Conservation (phyloP, 2,329 filamentous ascomycete genomes). For the Fusarium bulbicola region DNA sequence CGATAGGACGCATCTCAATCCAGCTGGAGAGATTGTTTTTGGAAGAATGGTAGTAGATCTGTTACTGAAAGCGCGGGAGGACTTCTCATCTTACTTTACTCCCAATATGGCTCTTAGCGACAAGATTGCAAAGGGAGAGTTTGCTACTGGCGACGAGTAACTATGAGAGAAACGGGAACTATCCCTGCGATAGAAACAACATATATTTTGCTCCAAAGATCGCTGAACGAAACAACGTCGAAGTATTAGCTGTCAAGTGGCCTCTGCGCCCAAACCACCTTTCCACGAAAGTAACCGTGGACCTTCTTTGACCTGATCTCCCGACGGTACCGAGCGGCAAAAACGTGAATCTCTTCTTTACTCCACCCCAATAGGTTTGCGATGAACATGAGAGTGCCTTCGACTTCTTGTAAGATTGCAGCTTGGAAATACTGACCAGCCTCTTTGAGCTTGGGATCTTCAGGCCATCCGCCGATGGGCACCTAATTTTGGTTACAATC, state of each 20-base stretch:
- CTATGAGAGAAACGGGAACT: accelerated
- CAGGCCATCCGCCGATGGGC: constrained; percentile 3
- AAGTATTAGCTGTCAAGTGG: background rate
- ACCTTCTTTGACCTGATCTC: constrained; percentile 1
- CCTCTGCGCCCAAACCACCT: background rate
- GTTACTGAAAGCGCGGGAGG: background rate
- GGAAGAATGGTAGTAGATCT: constrained; percentile 8
- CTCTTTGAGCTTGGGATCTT: background rate
- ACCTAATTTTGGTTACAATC: background rate
- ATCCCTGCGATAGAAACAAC: accelerated
- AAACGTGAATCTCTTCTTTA: background rate
- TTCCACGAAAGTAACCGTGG: background rate
- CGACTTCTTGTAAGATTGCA: background rate
- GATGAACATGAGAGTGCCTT: constrained; percentile 4
- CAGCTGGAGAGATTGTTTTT: background rate
- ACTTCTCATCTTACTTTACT: background rate
- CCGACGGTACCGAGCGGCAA: background rate
- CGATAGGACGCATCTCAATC: constrained; percentile 1
- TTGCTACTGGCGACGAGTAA: background rate
- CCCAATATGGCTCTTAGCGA: background rate
- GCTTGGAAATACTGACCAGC: constrained; percentile 15
- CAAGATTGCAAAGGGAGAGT: constrained; percentile 6
- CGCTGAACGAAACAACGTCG: accelerated
- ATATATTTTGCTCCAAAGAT: accelerated
- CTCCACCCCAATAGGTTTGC: background rate